A percentile compares a stretch with the other conserved stretches of the same genome.
phyloP scores from a whole-genome alignment of 352 stramenopile species.

The Globisporangium splendens region DNA sequence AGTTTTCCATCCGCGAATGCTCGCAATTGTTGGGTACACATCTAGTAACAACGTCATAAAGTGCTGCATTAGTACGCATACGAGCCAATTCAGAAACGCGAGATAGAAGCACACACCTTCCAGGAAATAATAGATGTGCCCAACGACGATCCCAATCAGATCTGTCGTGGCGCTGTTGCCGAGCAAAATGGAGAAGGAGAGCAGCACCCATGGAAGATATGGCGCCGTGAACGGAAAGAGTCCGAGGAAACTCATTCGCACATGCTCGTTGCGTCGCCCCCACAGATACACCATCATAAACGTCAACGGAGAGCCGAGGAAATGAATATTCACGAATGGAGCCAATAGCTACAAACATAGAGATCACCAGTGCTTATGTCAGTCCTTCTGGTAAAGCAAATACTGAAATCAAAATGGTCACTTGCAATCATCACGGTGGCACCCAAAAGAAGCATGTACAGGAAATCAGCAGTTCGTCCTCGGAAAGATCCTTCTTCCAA shows the following conservation, averaged over 20 bases:
- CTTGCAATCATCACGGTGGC: conserved; percentile 92
- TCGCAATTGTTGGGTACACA: conserved; percentile 96
- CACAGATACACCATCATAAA: conserved; percentile 99
- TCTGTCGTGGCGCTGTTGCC: conserved; percentile 96
- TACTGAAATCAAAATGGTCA: conserved; percentile 1
- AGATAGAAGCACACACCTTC: conserved; percentile 60
- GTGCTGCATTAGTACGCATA: neutral
- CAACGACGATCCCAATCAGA: conserved; percentile 98
- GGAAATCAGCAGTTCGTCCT: conserved; percentile 94
- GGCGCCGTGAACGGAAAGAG: conserved; percentile 98
- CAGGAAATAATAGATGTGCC: conserved; percentile 99
- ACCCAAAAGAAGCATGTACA: conserved; percentile 98
- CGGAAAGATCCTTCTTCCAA: conserved; percentile 99
- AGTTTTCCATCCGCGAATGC: conserved; percentile 93
- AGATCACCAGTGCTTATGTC: neutral
- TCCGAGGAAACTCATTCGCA: conserved; percentile 97
- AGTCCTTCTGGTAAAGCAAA: too few species aligned
- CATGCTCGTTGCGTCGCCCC: conserved; percentile 93
- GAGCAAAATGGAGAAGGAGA: conserved; percentile 95
- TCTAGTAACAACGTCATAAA: conserved; percentile 43
- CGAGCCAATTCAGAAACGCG: neutral
- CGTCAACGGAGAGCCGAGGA: conserved; percentile 97
- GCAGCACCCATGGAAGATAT: conserved; percentile 98
- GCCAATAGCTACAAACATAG: conserved; percentile 73
- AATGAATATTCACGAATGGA: conserved; percentile 96